A percentile compares a stretch with the other conserved stretches of the same genome.
These are phyloP conservation scores for Podila epigama DNA, from an alignment of 192 early-diverging fungal genomes.

Conservation along the genomic window DNA sequence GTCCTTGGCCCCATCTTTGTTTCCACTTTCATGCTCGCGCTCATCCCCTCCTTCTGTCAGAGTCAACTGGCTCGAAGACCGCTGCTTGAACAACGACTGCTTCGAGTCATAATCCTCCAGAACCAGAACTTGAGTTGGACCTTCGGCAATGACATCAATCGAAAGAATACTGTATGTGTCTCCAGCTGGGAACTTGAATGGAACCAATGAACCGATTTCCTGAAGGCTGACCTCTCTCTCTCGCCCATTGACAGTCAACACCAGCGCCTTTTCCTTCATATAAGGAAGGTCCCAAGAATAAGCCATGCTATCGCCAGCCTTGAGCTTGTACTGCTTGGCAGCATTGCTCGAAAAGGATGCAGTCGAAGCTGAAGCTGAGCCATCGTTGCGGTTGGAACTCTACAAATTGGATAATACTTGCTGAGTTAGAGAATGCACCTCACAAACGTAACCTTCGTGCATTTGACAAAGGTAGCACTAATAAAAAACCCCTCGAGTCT, in stretches of 20 bases:
- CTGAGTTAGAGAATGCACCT: constrained; percentile 20
- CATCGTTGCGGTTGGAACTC: constrained; percentile 20
- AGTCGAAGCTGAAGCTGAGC: constrained; percentile 12
- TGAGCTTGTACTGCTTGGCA: constrained; percentile 58
- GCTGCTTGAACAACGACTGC: constrained; percentile 67
- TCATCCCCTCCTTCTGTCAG: constrained; percentile 26
- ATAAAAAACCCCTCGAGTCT: no score
- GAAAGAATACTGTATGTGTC: constrained; percentile 59
- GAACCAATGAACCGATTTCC: constrained; percentile 89
- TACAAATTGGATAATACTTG: neutral
- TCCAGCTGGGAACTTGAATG: constrained; percentile 80
- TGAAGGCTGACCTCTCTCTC: constrained; percentile 85
- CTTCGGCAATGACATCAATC: constrained; percentile 78
- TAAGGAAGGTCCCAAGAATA: constrained; percentile 96
- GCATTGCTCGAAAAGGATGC: constrained; percentile 40
- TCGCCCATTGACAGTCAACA: constrained; percentile 75
- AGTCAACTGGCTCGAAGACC: constrained; percentile 26
- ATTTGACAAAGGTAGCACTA: neutral
- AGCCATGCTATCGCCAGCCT: constrained; percentile 61
- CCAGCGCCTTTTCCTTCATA: constrained; percentile 71
- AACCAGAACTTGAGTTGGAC: constrained; percentile 70
- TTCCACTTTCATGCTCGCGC: neutral
- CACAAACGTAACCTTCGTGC: neutral
- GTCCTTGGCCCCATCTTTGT: constrained; percentile 37
- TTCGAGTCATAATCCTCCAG: constrained; percentile 72